Evolutionary conservation across 768 basidiomycete genomes (phyloP).

Genomic region (Inosperma sp.): DNA sequence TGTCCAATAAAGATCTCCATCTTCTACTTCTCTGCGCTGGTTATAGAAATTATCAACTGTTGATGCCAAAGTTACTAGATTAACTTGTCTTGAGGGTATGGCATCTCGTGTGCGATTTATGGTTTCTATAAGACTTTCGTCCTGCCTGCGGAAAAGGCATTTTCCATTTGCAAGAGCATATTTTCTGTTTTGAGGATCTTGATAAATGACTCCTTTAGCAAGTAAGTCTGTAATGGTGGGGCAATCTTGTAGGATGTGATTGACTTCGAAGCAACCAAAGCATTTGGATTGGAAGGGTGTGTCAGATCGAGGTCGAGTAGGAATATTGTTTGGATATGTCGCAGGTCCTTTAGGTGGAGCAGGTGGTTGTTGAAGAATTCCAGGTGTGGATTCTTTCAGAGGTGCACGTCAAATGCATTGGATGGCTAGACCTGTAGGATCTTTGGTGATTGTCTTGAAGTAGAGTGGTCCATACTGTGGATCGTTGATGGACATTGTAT

Average conservation of each 20-base stretch:
- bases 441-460: not conserved
- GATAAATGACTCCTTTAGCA: not conserved
- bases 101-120: not conserved
- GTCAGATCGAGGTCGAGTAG: not conserved
- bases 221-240: slow-evolving; percentile 5
- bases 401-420: not conserved
- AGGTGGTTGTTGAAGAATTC: not conserved
- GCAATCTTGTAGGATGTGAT: slow-evolving; percentile 5
- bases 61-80: not conserved
- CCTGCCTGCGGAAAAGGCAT: not conserved
- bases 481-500: not conserved
- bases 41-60: not conserved
- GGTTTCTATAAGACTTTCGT: not conserved
- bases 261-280: slow-evolving; percentile 9
- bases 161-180: not conserved
- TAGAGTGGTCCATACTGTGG: not conserved
- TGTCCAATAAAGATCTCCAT: not conserved
- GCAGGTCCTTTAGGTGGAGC: not conserved
- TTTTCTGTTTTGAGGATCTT: not conserved
- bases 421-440: not conserved
- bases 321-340: slow-evolving; percentile 4
- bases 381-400: not conserved
- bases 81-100: not conserved
- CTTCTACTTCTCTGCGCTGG: not conserved
- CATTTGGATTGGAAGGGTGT: not conserved